These are phyloP conservation scores for Camellia oleifera DNA, from an alignment of 179 eudicot species.

Conservation along the genomic window DNA sequence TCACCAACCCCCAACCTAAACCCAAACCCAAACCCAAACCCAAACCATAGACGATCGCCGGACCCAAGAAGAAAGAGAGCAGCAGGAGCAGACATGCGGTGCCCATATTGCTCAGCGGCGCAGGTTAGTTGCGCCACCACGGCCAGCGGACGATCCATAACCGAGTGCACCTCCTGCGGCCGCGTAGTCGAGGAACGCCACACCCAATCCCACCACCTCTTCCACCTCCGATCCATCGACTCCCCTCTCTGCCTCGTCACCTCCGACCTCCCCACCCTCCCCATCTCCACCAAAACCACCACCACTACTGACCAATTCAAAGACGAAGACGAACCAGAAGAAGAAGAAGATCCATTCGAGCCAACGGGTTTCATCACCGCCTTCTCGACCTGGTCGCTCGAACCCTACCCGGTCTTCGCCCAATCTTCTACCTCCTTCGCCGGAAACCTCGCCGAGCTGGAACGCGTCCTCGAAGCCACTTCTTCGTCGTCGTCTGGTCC, in stretches of 20 bases:
- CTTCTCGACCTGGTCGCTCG: conserved; percentile 85
- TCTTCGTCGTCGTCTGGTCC: conserved; percentile 33
- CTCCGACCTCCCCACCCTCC: conserved; percentile 67
- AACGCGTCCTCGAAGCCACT: conserved; percentile 56
- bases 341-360: conserved; percentile 67
- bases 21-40: no score
- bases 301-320: conserved; percentile 18
- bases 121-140: conserved; percentile 68
- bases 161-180: conserved; percentile 84
- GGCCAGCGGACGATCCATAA: conserved; percentile 41
- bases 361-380: conserved; percentile 89
- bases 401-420: conserved; percentile 59
- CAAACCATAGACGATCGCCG: no score
- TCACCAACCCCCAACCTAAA: no score
- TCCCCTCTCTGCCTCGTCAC: conserved; percentile 75
- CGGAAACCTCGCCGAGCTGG: conserved; percentile 93
- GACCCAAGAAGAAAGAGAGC: no score
- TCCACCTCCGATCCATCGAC: conserved; percentile 77
- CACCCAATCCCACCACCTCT: conserved; percentile 78
- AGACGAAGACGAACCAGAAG: conserved; percentile 3
- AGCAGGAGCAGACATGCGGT: conserved; percentile 46
- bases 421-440: conserved; percentile 69
- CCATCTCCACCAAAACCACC: conserved; percentile 30
- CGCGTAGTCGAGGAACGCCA: conserved; percentile 78
- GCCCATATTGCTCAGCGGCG: conserved; percentile 67